A percentile compares a stretch with the other conserved stretches of the same genome.
These are phyloP conservation scores for Fusarium sp. DNA, from an alignment of 2,329 filamentous ascomycete genomes.

Conservation along the genomic window DNA sequence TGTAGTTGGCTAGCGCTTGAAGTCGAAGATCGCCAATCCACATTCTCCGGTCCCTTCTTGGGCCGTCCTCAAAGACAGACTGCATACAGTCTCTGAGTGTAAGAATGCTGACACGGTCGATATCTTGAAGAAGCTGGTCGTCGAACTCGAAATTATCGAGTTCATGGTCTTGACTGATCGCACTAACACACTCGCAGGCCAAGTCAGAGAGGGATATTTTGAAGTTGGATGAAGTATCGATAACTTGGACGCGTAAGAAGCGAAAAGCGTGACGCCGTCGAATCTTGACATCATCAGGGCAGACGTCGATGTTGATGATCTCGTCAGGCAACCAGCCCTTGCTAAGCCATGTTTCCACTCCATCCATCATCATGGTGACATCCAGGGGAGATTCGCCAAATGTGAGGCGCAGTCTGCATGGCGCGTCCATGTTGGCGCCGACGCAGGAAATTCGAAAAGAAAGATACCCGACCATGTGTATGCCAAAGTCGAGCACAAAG, in stretches of 20 bases:
- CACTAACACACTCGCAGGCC: not conserved
- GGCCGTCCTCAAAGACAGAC: constrained; percentile 54
- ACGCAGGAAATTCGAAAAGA: not conserved
- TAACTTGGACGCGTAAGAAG: not conserved
- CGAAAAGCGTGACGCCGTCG: not conserved
- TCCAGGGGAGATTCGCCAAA: constrained; percentile 53
- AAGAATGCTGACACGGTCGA: constrained; percentile 30
- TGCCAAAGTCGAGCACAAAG: not conserved
- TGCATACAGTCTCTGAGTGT: constrained; percentile 55
- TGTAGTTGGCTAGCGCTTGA: constrained; percentile 52
- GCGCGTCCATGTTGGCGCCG: constrained; percentile 48
- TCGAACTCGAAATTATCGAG: not conserved
- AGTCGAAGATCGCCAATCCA: constrained; percentile 53
- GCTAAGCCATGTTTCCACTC: constrained; percentile 52
- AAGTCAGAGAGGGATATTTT: not conserved
- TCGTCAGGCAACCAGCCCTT: constrained; percentile 54
- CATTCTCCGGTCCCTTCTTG: constrained; percentile 50
- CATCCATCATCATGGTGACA: constrained; percentile 49
- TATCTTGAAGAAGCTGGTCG: not conserved
- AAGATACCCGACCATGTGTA: not conserved
- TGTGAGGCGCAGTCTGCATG: constrained; percentile 48
- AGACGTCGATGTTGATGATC: constrained; percentile 10
- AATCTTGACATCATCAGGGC: constrained; percentile 16
- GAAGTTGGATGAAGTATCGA: not conserved
- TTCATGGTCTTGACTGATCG: not conserved